Base-by-base conservation (phyloP, 2,329 filamentous ascomycete species). In the Didymella glomerata region DNA sequence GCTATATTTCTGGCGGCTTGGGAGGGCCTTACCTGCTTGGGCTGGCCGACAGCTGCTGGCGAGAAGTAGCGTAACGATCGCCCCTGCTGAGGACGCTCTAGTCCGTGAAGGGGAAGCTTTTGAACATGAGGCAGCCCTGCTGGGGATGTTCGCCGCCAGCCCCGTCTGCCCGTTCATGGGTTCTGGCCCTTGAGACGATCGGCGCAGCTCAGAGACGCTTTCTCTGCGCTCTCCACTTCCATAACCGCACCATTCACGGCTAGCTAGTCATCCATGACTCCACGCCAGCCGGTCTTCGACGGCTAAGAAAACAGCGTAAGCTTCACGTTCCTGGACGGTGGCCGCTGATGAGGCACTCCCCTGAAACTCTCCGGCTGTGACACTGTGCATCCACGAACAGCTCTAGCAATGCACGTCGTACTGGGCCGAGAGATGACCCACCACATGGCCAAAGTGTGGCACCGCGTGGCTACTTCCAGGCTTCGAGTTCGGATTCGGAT, bases 101-200 rank as follows among this genome's bases (percentile, higher is more conserved):
- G 68, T 14, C 46, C 41, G 32, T 46, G 41, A 47, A 53, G 41
- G 20, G 67, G 62, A 61, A 46, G 45, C 45, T 46, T 49, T 49
- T 63, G 57, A 54, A 62, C 56, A 56, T 65, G 63, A 70, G 66
- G 69, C 69, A 68, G 70, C 64, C 64, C 64, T 72, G 69, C 64
- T 71, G 56, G 68, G 65, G 61, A 68, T 64, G 66, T 65, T 67
- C 65, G 65, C 68, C 67, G 62, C 67, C 64, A 68, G 69, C 65
- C 62, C 65, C 66, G 57, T 63, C 55, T 67, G 65, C 63, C 64
- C 61, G 68, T 65, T 64, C 65, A 54, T 64, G 62, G 63, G 67
- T 72, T 73, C 70, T 75, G 69, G 72, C 69, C 73, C 72, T 69
- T 74, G 71, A 74, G 72, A 70, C 70, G 73, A 76, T 76, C 72